These are phyloP conservation scores for Ophiostoma fasciatum DNA, from an alignment of 2,329 filamentous ascomycete genomes.

Conservation along the genomic window DNA sequence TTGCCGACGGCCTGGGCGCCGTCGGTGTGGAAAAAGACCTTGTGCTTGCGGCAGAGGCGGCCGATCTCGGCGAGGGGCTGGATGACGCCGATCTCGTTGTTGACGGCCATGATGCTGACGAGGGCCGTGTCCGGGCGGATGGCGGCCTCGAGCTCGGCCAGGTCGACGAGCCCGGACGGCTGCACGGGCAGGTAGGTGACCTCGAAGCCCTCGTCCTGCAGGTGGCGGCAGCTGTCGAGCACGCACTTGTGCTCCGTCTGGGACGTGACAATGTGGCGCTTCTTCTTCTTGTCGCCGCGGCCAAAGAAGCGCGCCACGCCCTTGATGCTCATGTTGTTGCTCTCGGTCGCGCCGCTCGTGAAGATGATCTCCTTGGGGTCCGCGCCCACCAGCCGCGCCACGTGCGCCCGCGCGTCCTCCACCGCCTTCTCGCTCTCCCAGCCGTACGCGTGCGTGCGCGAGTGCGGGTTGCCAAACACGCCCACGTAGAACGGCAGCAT, in stretches of 20 bases:
- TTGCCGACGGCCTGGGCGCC: conserved; percentile 97
- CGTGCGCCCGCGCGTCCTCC: conserved; percentile 69
- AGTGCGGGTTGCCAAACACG: conserved; percentile 93
- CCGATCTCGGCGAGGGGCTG: conserved; percentile 92
- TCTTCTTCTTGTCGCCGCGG: conserved; percentile 92
- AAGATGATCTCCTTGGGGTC: conserved; percentile 98
- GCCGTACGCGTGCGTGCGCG: conserved; percentile 91
- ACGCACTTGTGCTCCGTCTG: conserved; percentile 99
- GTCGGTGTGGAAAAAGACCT: conserved; percentile 97
- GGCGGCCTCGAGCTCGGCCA: conserved; percentile 73
- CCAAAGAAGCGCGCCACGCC: conserved; percentile 94
- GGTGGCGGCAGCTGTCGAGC: conserved; percentile 86
- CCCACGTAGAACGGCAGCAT: conserved; percentile 94
- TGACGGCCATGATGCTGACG: conserved; percentile 97
- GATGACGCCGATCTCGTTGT: conserved; percentile 99
- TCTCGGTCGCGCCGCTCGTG: conserved; percentile 94
- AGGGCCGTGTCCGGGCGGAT: conserved; percentile 83
- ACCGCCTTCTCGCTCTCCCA: conserved; percentile 96
- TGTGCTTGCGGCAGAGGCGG: conserved; percentile 75
- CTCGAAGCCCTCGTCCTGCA: conserved; percentile 93
- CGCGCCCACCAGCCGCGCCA: conserved; percentile 79
- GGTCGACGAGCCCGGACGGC: conserved; percentile 67
- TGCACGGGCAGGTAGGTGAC: conserved; percentile 94
- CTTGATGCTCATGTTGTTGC: conserved; percentile 99
- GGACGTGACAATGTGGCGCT: conserved; percentile 94